A percentile compares a stretch with the other conserved stretches of the same genome.
Evolutionary conservation across 495 filamentous ascomycete species (phyloP).

Genomic region (Daldinia bambusicola): DNA sequence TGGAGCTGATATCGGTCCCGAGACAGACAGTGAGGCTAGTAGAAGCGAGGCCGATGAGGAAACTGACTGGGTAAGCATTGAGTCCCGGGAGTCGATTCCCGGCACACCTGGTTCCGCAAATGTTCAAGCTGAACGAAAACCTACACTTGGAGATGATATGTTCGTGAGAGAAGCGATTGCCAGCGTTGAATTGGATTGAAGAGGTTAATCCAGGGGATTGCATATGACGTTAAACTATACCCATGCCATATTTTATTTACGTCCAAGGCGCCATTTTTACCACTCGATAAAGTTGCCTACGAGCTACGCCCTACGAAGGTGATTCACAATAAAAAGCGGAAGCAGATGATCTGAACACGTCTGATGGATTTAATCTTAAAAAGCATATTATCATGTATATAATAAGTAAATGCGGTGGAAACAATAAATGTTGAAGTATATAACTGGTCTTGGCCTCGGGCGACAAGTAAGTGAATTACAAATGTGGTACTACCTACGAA

Average conservation of each 20-base stretch:
- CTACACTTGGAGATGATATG: conserved; percentile 14
- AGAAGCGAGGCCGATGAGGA: conserved; percentile 53
- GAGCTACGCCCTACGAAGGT: too few species aligned
- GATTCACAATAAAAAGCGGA: too few species aligned
- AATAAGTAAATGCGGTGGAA: not conserved
- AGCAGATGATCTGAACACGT: not conserved
- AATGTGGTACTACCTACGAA: too few species aligned
- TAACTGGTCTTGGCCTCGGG: too few species aligned
- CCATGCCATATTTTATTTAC: conserved; percentile 22
- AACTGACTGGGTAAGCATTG: conserved; percentile 40
- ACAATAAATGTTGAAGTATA: not conserved
- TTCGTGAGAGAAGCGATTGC: conserved; percentile 37
- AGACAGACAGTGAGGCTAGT: conserved; percentile 59
- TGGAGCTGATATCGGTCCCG: conserved; percentile 54
- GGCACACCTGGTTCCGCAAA: conserved; percentile 37
- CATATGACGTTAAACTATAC: conserved; percentile 28
- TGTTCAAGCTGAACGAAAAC: conserved; percentile 20
- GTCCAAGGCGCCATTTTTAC: not conserved
- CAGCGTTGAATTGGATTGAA: conserved; percentile 37
- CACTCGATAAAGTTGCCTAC: not conserved
- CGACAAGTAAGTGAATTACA: too few species aligned
- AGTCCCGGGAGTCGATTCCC: conserved; percentile 35
- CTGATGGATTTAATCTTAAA: not conserved
- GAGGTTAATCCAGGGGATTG: not conserved
- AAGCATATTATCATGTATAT: not conserved